Evolutionary conservation across 2,329 filamentous ascomycete species (phyloP), one percentile per base, ranked within the genome.

Genomic region (Fusarium redolens): DNA sequence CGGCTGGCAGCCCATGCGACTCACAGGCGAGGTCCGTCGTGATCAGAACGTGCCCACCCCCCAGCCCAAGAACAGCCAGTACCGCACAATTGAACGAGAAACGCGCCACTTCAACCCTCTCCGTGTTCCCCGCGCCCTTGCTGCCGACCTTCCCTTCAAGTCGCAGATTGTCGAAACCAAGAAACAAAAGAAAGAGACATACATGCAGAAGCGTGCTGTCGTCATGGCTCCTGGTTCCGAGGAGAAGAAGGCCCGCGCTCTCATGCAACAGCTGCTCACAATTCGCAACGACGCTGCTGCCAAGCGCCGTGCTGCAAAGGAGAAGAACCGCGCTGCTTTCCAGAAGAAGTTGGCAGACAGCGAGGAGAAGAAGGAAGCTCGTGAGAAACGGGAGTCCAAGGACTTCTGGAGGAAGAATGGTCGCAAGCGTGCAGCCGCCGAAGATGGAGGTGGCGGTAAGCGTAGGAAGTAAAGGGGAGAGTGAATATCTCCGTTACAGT

Each of bases 151-250:
- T 14, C 96, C 96, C 9, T 99, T 93, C 90, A 96, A 95, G 81
- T 95, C 93, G 17, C 96, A 99, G 82, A 95, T 97, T 78, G 89
- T 92, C 28, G 86, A 91, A 80, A 96, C 93, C 85, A 92, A 92
- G 83, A 91, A 92, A 68, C 94, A 95, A 85, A 91, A 90, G 81
- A 92, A 91, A 78, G 84, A 92, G 79, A 97, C 95, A 28, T 99
- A 99, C 82, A 87, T 97, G 87, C 94, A 97, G 86, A 98, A 98
- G 85, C 93, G 96, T 14, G 96, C 96, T 18, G 94, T 98, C n/a
- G 90, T 97, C 30, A 83, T 94, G 20, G 88, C 92, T 17, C 92
- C 92, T 31, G 88, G 92, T 17, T 92, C 92, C 33, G 96, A 98
- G 82, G 96, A 99, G 88, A 94, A 92, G 87, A 92, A 92, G 82